A percentile compares a stretch with the other conserved stretches of the same genome.
Evolutionary conservation across 768 basidiomycete species (phyloP).

Genomic region (Steccherinum ochraceum): DNA sequence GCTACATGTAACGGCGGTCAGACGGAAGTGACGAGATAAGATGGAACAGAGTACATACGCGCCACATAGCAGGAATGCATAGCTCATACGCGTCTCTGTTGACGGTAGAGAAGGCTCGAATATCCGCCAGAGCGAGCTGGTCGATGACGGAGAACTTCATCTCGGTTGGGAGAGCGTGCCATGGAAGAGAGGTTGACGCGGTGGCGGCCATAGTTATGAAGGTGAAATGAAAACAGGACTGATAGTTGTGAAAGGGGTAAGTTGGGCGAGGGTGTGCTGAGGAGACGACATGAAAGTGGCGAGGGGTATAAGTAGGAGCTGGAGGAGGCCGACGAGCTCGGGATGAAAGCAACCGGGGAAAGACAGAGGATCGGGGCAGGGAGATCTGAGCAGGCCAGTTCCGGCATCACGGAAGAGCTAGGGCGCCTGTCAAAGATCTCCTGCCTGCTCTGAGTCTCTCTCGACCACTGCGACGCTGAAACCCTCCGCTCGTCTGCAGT

Average conservation of each 20-base stretch:
- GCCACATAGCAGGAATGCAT: constrained; percentile 55
- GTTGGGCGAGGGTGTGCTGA: background rate
- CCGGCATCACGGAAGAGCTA: no score
- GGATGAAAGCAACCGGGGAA: no score
- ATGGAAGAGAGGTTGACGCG: constrained; percentile 18
- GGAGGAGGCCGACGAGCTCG: background rate
- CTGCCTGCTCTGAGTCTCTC: no score
- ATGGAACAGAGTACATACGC: constrained; percentile 31
- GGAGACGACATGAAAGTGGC: background rate
- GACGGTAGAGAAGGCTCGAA: constrained; percentile 42
- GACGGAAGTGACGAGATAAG: constrained; percentile 1
- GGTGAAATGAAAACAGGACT: constrained; percentile 1
- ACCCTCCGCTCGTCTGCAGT: no score
- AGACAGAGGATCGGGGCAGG: no score
- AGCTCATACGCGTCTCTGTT: constrained; percentile 44
- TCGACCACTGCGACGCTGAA: no score
- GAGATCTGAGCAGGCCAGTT: no score
- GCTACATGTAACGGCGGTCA: constrained; percentile 22
- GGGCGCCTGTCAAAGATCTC: no score
- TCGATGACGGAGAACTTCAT: constrained; percentile 56
- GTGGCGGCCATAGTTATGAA: background rate
- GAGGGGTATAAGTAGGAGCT: background rate
- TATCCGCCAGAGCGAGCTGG: constrained; percentile 37
- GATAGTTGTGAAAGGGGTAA: background rate
- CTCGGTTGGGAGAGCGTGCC: constrained; percentile 59